Evolutionary conservation across 73 alveolate species (phyloP).

Genomic region (Strombidium stylifer): DNA sequence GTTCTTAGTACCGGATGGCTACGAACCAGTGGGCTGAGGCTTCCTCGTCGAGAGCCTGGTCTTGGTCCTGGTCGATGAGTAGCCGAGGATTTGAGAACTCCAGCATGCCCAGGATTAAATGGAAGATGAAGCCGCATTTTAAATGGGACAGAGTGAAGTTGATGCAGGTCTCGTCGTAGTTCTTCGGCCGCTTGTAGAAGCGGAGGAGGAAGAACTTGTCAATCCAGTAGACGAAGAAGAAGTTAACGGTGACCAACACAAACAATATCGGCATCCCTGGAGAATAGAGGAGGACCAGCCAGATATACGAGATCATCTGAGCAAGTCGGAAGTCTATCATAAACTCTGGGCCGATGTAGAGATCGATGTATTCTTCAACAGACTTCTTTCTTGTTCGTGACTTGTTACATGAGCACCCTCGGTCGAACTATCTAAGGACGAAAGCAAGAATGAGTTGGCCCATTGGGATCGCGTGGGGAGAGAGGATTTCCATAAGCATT

Average conservation of each 20-base stretch:
- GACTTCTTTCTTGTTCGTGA: slow-evolving; percentile 30
- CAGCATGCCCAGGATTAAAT: no score
- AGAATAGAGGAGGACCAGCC: slow-evolving; percentile 43
- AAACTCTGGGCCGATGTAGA: slow-evolving; percentile 55
- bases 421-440: slow-evolving; percentile 26
- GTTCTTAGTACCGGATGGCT: no score
- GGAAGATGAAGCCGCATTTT: no score
- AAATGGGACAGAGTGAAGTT: no score
- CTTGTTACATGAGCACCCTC: slow-evolving; percentile 39
- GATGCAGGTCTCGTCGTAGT: no score
- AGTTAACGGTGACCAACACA: neutral
- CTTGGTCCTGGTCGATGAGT: no score
- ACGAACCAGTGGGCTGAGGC: no score
- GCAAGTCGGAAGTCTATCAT: slow-evolving; percentile 53
- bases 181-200: slow-evolving; percentile 28
- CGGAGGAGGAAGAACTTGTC: slow-evolving; percentile 52
- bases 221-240: slow-evolving; percentile 58
- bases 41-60: no score
- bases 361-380: slow-evolving; percentile 46
- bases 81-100: no score
- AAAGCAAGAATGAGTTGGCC: neutral
- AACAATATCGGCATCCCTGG: slow-evolving; percentile 67
- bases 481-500: no score
- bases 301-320: slow-evolving; percentile 29
- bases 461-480: no score